Percentiles rank a stretch among this genome's conserved stretches.
Conservation (phyloP, 225 moss, liverwort and hornwort species). For the Takakia lepidozioides region DNA sequence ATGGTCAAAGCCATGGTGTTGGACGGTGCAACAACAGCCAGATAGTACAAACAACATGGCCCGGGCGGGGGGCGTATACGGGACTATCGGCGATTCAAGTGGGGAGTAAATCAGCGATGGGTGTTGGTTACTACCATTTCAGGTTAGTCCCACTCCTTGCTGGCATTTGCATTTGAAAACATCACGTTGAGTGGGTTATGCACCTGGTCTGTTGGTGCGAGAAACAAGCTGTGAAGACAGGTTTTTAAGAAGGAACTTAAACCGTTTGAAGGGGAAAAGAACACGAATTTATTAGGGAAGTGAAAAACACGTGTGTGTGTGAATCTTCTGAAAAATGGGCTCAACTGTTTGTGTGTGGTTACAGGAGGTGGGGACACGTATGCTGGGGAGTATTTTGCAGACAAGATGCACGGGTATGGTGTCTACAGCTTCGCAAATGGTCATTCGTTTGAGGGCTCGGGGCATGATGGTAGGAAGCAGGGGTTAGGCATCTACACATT, state of each 20-base stretch:
- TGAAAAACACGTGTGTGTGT: too few relatives aligned
- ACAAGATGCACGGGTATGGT: conserved; percentile 93
- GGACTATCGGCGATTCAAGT: too few relatives aligned
- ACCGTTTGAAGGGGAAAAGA: too few relatives aligned
- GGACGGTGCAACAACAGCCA: too few relatives aligned
- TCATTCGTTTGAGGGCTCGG: conserved; percentile 86
- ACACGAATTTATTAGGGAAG: too few relatives aligned
- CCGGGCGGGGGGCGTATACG: too few relatives aligned
- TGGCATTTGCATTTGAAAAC: background rate
- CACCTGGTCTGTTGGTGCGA: too few relatives aligned
- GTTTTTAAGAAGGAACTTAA: too few relatives aligned
- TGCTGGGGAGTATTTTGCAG: conserved; percentile 82
- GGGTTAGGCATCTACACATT: conserved; percentile 88
- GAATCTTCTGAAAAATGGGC: background rate
- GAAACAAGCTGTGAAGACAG: too few relatives aligned
- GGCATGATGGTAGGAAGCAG: conserved; percentile 94
- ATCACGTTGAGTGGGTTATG: background rate
- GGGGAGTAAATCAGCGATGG: conserved; percentile 93
- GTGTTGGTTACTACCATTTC: conserved; percentile 83
- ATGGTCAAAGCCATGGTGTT: conserved; percentile 93
- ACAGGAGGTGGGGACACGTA: conserved; percentile 82
- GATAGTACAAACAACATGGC: too few relatives aligned
- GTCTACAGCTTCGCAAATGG: conserved; percentile 91
- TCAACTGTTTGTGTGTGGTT: background rate
- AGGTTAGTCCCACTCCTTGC: conserved; percentile 25